Base-by-base conservation (phyloP, 78 protist species). In the Andalucia godoyi region DNA sequence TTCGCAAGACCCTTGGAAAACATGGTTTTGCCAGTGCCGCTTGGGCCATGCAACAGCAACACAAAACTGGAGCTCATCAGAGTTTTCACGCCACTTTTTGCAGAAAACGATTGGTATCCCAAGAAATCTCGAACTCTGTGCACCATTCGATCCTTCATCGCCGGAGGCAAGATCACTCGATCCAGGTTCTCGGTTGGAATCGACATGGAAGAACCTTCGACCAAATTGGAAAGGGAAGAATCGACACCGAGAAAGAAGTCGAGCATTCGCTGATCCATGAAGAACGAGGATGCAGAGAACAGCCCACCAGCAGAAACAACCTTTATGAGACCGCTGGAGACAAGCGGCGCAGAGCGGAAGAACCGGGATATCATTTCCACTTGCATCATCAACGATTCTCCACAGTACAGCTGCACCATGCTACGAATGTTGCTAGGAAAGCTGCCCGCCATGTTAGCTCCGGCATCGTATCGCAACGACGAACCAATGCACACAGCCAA, bases 1-100 rank as follows among this genome's bases (percentile, higher is more conserved):
- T n/a, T n/a, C n/a, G n/a, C n/a, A n/a, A n/a, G n/a, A n/a, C n/a
- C n/a, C n/a, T n/a, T n/a, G n/a, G n/a, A n/a, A n/a, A n/a, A n/a
- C 74, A 78, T 74, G 41, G 80, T 76, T 45, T 80, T 80, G 9
- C 87, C 87, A 18, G 87, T 82, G 18, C 87, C 87, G 10, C 58
- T 32, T 5, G 75, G 71, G 2, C 87, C 87, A 29, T 57, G 66
- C 66, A 82, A 82, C 51, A 82, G 57, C 29, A 82, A 12, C 39
- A 67, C 70, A 18, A 83, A 1, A 21, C 88, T 84, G 38, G 40
- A 25, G 15, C 50, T 8, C 27, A 8, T 81, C 81, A 10, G 66
- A 77, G 32, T 60, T 32, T 12, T 74, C 79, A 7, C 53, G 9
- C 39, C 29, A 27, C 27, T 32, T 67, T 4, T 51, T 49, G 59